A percentile compares a stretch with the other conserved stretches of the same genome.
Conservation (phyloP, 805 yeast genomes). For the Komagataella phaffii region DNA sequence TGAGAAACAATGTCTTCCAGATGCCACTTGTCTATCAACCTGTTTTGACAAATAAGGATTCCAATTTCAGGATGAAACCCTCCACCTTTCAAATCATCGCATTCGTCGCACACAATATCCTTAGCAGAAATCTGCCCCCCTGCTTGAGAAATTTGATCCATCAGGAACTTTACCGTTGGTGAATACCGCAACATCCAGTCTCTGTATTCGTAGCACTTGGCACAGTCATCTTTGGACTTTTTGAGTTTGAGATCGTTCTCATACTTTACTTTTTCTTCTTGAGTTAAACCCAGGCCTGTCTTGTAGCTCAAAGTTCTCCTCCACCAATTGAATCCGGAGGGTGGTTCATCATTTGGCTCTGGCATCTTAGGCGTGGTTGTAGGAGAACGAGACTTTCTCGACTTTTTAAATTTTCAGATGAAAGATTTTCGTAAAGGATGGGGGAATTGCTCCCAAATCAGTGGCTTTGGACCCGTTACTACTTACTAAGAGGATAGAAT, state of each 20-base stretch:
- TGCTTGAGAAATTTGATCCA: constrained; percentile 63
- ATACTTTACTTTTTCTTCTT: constrained; percentile 37
- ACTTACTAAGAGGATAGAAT: no score
- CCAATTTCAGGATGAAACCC: constrained; percentile 91
- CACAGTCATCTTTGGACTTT: constrained; percentile 41
- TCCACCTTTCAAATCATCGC: constrained; percentile 64
- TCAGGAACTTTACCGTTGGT: constrained; percentile 81
- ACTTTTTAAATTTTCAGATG: not conserved
- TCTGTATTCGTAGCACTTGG: constrained; percentile 55
- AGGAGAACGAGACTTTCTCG: not conserved
- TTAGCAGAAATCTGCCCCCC: constrained; percentile 28
- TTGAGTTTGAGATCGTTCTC: constrained; percentile 38
- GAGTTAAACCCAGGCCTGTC: constrained; percentile 53
- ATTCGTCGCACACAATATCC: constrained; percentile 65
- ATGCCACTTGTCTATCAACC: constrained; percentile 60
- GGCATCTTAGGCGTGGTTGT: not conserved
- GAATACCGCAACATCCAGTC: constrained; percentile 73
- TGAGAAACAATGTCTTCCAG: constrained; percentile 87
- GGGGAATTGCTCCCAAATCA: not conserved
- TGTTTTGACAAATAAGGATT: constrained; percentile 74
- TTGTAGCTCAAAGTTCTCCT: constrained; percentile 55
- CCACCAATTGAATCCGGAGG: constrained; percentile 48
- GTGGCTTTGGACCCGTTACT: not conserved
- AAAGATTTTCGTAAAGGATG: not conserved
- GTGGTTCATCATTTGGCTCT: not conserved